Evolutionary conservation across 306 rosid genomes (phyloP), one percentile per base, ranked within the genome.

Genomic region (Citrullus colocynthis): DNA sequence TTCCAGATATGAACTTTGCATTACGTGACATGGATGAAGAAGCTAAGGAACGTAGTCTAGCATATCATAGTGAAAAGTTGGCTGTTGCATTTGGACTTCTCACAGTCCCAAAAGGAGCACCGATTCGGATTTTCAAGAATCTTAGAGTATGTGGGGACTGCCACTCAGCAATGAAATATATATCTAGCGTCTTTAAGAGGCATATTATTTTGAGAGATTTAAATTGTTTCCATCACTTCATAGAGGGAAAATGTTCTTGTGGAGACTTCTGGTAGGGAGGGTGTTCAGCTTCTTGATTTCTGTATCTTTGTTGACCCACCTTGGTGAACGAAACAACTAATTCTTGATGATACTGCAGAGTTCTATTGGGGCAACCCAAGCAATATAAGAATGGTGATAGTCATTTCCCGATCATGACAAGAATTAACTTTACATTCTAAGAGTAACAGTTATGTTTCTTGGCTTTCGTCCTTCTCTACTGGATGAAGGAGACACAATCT

Each of bases 121-220:
- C 96, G 55, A 88, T 91, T 79, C 83, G 98, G 75, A 80, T 90
- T 58, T 91, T 88, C 49, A 91, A 93, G 93, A 93, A 93, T 89
- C 87, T 93, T 30, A 77, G 97, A 66, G 97, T 88, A 80, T 93
- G 97, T 80, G 98, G 98, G 34, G 97, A 93, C 83, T 93, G 98
- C 77, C 98, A 93, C 80, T 84, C 87, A n/a, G 93, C 97, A 16
- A 90, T 91, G 88, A 91, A 90, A 76, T 89, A 80, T 79, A 85
- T 90, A 69, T 91, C 98, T 14, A 78, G 34, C 60, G 86, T 88
- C 67, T 87, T 81, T 41, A 30, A 62, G 63, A 79, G 94, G 52
- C 94, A 90, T 84, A 86, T 93, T 81, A 86, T 91, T 78, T 81
- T 91, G 88, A 91, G 97, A 85, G 97, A 93, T 88, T 88, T 92